Evolutionary conservation across 768 basidiomycete species (phyloP), one percentile per base, ranked within the genome.

Genomic region (Roridomyces roridus): DNA sequence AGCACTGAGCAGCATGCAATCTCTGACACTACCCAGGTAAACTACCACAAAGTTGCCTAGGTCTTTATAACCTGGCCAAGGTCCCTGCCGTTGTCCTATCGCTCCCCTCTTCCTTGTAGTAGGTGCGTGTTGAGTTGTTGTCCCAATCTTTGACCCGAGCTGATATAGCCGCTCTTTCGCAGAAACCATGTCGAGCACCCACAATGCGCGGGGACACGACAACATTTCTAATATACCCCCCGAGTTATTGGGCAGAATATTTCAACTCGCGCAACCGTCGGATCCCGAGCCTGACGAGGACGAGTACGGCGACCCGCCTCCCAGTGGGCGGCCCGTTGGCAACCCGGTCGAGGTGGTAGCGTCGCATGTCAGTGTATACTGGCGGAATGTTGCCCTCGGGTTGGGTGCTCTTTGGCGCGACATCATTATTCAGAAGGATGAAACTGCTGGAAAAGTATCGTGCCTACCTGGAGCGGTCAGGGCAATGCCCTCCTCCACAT

Each of bases 311-410:
- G 52, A 55, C 2, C 26, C 45, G 4, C 31, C 15, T 11, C 47
- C n/a, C n/a, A n/a, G n/a, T n/a, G n/a, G 34, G 28, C 15, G 40
- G 10, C n/a, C 50, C 26, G 4, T 26, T 14, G 14, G 6, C 21
- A n/a, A 5, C 39, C 53, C 49, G 11, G 25, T 52, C 6, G 61
- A 59, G 21, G 41, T 63, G 10, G n/a, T 51, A 17, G 41, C 37
- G 12, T 63, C 61, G 15, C 61, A 59, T 23, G 53, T 63, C n/a
- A 58, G 42, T 24, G 18, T 23, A n/a, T 52, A 59, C 42, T 63
- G 57, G 53, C 61, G 61, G 6, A 18, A 37, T 6, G 36, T 55
- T 15, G 61, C 61, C 25, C 57, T 63, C 41, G 25, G 14, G 8
- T 44, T 44, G 5, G 35, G 47, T 17, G 14, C 35, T 23, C 61